These are phyloP conservation scores for Stentor roeselii DNA, from an alignment of 73 alveolate genomes.

Conservation along the genomic window DNA sequence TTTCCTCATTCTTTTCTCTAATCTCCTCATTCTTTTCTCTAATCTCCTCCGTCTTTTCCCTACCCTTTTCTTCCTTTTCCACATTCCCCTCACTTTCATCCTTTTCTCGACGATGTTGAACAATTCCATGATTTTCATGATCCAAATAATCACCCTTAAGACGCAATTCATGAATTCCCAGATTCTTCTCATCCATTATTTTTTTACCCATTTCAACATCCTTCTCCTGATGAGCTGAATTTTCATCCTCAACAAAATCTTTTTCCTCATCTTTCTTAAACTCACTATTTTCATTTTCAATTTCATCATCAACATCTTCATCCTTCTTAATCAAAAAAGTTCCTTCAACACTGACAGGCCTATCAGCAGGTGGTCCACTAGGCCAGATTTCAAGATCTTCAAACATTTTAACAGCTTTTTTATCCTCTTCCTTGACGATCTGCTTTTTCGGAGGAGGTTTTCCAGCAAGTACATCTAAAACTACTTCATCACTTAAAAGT, in stretches of 20 bases:
- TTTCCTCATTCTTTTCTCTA: neutral
- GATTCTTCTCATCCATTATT: neutral
- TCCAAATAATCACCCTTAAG: too few relatives aligned
- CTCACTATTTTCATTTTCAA: neutral
- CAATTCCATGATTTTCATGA: too few relatives aligned
- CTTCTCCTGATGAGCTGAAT: too few relatives aligned
- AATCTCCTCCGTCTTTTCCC: neutral
- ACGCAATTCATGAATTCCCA: too few relatives aligned
- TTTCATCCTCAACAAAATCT: neutral
- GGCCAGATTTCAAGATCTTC: constrained; percentile 17
- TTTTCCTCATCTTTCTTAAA: too few relatives aligned
- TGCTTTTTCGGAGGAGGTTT: neutral
- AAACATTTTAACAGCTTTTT: neutral
- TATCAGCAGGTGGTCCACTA: neutral
- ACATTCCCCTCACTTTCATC: neutral
- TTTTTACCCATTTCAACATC: neutral
- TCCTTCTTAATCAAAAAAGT: neutral
- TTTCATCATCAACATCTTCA: constrained; percentile 22
- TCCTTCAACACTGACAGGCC: neutral
- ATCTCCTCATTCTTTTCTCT: neutral
- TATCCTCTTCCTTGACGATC: neutral
- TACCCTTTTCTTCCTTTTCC: neutral
- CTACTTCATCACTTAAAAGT: constrained; percentile 44
- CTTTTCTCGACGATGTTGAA: too few relatives aligned
- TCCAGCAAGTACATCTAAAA: constrained; percentile 13